These are phyloP conservation scores for Bolboschoenus planiculmis DNA, from an alignment of 176 grass and related monocot genomes.

Conservation along the genomic window DNA sequence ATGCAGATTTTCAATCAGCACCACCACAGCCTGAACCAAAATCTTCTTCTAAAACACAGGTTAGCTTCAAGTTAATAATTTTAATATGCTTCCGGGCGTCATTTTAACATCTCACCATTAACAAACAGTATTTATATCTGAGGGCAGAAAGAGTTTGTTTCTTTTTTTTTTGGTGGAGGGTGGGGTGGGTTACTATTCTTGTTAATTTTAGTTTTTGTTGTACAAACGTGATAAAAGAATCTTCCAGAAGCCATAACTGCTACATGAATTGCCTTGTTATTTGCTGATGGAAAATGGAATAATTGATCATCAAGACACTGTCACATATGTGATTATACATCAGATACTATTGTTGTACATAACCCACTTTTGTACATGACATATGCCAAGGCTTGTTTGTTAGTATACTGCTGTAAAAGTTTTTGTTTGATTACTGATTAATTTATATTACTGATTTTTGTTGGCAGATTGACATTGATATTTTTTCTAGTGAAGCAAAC, in stretches of 20 bases:
- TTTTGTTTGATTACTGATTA: not conserved
- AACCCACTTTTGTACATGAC: not conserved
- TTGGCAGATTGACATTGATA: slow-evolving; percentile 44
- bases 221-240: not conserved
- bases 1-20: slow-evolving; percentile 81
- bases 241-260: not conserved
- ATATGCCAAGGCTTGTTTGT: not conserved
- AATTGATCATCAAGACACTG: not conserved
- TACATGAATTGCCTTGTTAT: not conserved
- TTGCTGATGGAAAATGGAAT: not conserved
- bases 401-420: not conserved
- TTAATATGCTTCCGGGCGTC: not conserved
- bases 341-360: not conserved
- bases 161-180: not conserved
- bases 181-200: not conserved
- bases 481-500: slow-evolving; percentile 36
- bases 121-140: not conserved
- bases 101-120: not conserved
- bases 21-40: slow-evolving; percentile 32
- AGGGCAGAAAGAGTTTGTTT: not conserved
- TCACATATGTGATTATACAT: not conserved
- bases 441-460: not conserved
- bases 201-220: slow-evolving; percentile 1
- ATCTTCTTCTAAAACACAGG: slow-evolving; percentile 37
- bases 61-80: slow-evolving; percentile 25